Conservation (phyloP, 257 asterid genomes). For the Gentiana dahurica region DNA sequence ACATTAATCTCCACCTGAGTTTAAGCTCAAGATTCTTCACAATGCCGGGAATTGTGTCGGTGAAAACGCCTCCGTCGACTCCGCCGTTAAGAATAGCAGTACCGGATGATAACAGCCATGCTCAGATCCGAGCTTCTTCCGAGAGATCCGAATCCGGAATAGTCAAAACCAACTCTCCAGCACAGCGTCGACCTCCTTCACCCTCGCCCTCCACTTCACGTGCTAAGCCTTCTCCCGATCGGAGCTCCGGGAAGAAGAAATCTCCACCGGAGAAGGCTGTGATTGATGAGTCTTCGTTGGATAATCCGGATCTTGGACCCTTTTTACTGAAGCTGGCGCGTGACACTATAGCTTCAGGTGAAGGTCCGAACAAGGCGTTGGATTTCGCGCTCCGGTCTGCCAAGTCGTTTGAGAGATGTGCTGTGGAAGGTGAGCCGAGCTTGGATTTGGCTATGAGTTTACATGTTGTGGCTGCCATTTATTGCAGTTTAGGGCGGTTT, state of each 20-base stretch:
- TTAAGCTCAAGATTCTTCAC: background rate
- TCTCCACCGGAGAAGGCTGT: slow-evolving; percentile 64
- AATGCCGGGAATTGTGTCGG: slow-evolving; percentile 92
- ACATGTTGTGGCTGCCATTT: slow-evolving; percentile 96
- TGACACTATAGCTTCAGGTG: slow-evolving; percentile 91
- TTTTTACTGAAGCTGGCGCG: slow-evolving; percentile 76
- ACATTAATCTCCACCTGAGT: background rate
- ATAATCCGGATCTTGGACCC: slow-evolving; percentile 99
- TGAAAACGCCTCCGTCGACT: slow-evolving; percentile 72
- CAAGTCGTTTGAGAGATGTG: slow-evolving; percentile 70
- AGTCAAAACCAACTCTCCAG: slow-evolving; percentile 53
- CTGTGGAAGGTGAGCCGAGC: slow-evolving; percentile 64
- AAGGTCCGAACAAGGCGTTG: slow-evolving; percentile 74
- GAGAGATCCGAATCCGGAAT: slow-evolving; percentile 46
- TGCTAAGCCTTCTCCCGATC: slow-evolving; percentile 88
- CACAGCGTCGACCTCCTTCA: slow-evolving; percentile 73
- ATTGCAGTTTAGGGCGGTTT: slow-evolving; percentile 81
- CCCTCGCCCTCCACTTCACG: slow-evolving; percentile 92
- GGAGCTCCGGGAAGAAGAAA: slow-evolving; percentile 72
- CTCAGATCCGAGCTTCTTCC: slow-evolving; percentile 49
- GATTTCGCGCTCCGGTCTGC: slow-evolving; percentile 87
- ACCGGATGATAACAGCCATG: slow-evolving; percentile 30
- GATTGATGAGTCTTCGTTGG: slow-evolving; percentile 66
- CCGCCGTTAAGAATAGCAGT: slow-evolving; percentile 59
- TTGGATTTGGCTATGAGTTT: slow-evolving; percentile 94